A percentile compares a stretch with the other conserved stretches of the same genome.
phyloP scores from a whole-genome alignment of 345 rosid species.

The Populus davidiana region DNA sequence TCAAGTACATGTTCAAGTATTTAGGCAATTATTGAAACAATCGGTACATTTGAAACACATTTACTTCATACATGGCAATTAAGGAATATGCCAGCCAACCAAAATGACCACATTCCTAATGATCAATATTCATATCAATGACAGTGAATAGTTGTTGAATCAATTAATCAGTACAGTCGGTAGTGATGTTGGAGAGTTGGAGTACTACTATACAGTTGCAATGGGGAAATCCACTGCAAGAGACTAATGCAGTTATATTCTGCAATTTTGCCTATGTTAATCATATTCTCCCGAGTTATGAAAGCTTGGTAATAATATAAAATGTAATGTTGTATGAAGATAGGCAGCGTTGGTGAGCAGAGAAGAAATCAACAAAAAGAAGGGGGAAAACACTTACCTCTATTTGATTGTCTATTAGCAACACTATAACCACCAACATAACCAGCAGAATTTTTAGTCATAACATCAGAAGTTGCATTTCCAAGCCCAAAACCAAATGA shows the following conservation, averaged over 20 bases:
- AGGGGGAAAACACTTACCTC: slow-evolving; percentile 37
- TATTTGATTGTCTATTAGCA: slow-evolving; percentile 52
- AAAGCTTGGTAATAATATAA: not conserved
- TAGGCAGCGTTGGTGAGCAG: not conserved
- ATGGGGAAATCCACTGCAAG: not conserved
- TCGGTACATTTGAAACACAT: not conserved
- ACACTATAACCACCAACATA: slow-evolving; percentile 55
- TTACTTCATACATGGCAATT: not conserved
- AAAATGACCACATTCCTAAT: not conserved
- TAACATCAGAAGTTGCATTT: slow-evolving; percentile 46
- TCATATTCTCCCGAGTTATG: not conserved
- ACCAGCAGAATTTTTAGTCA: slow-evolving; percentile 41
- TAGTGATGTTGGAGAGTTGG: not conserved
- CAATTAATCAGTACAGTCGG: not conserved
- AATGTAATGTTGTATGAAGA: not conserved
- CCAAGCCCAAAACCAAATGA: slow-evolving; percentile 54
- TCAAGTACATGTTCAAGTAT: too few species aligned
- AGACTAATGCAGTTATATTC: not conserved
- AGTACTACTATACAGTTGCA: not conserved
- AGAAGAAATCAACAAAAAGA: not conserved
- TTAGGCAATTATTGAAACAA: not conserved
- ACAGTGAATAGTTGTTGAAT: not conserved
- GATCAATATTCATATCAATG: not conserved
- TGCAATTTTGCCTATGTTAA: not conserved
- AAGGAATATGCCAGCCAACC: not conserved